phyloP scores from a whole-genome alignment of 1,139 yeast genomes.

The Magnusiomyces suaveolens region DNA sequence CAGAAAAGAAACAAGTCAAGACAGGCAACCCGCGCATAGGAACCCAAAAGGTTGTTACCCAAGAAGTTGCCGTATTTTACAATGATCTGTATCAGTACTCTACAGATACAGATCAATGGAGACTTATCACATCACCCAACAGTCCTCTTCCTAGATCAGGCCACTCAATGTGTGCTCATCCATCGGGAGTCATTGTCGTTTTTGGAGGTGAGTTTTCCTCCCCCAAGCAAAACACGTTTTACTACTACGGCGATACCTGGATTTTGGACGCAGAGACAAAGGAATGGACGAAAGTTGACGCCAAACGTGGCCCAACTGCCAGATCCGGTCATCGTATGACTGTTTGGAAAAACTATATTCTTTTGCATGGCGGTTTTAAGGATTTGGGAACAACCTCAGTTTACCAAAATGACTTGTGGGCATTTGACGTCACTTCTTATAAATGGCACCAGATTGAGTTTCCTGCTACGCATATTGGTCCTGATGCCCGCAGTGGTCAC shows the following conservation, averaged over 20 bases:
- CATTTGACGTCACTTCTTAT: slow-evolving; percentile 78
- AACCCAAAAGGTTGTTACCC: slow-evolving; percentile 23
- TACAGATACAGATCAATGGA: slow-evolving; percentile 75
- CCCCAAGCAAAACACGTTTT: slow-evolving; percentile 90
- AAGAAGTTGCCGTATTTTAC: slow-evolving; percentile 57
- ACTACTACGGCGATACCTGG: slow-evolving; percentile 97
- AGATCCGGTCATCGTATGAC: slow-evolving; percentile 90
- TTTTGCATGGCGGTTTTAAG: slow-evolving; percentile 86
- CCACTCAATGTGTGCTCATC: slow-evolving; percentile 89
- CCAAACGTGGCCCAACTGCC: slow-evolving; percentile 67
- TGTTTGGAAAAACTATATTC: slow-evolving; percentile 80
- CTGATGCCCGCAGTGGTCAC: slow-evolving; percentile 93
- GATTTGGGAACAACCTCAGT: slow-evolving; percentile 69
- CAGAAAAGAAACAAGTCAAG: slow-evolving; percentile 22
- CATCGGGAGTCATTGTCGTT: slow-evolving; percentile 72
- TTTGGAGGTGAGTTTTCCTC: slow-evolving; percentile 97
- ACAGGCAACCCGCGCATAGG: slow-evolving; percentile 1
- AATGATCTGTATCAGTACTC: slow-evolving; percentile 72
- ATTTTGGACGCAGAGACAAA: slow-evolving; percentile 69
- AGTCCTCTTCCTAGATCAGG: slow-evolving; percentile 90
- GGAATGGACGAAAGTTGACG: slow-evolving; percentile 85
- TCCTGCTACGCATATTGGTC: slow-evolving; percentile 69
- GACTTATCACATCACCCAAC: slow-evolving; percentile 67
- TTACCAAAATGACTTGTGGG: slow-evolving; percentile 80
- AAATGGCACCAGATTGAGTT: slow-evolving; percentile 88